phyloP scores from a whole-genome alignment of 345 rosid genomes.

The Carallia pectinifolia region DNA sequence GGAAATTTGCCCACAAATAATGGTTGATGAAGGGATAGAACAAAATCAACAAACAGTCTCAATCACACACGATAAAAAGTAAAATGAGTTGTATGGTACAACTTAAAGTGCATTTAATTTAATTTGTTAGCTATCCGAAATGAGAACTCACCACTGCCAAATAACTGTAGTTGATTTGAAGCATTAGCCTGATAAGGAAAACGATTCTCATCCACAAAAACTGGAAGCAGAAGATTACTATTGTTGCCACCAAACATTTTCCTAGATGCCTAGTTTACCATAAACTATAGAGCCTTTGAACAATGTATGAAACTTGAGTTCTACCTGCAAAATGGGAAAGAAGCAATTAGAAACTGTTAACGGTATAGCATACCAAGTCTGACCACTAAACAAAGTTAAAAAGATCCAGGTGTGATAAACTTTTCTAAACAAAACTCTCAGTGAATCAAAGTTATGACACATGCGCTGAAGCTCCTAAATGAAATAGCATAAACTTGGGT shows the following conservation, averaged over 20 bases:
- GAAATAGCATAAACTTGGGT: too few relatives aligned
- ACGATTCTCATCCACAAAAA: conserved; percentile 46
- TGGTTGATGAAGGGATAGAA: too few relatives aligned
- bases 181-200: conserved; percentile 58
- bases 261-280: conserved; percentile 13
- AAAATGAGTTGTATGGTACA: too few relatives aligned
- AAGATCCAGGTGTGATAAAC: neutral
- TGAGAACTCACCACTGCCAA: conserved; percentile 55
- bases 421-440: neutral
- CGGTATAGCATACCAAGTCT: neutral
- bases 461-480: too few relatives aligned
- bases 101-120: too few relatives aligned
- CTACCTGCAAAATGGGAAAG: conserved; percentile 30
- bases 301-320: conserved; percentile 8
- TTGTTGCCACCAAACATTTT: conserved; percentile 75
- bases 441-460: too few relatives aligned
- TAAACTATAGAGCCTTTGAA: conserved; percentile 20
- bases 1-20: too few relatives aligned
- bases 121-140: conserved; percentile 1
- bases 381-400: too few relatives aligned
- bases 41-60: too few relatives aligned
- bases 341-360: neutral
- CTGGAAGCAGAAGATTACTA: conserved; percentile 50
- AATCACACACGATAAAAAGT: too few relatives aligned
- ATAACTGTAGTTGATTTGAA: conserved; percentile 70